phyloP scores from a whole-genome alignment of 106 monocot genomes.

The Platanthera guangdongensis region DNA sequence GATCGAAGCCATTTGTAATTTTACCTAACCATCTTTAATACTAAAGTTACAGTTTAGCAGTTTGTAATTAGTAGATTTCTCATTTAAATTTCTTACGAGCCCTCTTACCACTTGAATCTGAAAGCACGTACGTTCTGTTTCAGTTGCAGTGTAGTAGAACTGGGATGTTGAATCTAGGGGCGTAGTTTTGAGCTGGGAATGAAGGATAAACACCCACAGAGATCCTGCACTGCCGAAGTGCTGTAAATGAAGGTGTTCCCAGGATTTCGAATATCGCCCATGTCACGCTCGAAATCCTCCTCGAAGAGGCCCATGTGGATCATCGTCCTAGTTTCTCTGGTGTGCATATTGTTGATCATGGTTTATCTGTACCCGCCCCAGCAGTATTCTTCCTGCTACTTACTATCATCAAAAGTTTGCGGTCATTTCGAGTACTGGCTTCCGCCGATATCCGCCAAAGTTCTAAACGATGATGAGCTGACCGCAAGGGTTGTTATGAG shows the following conservation, averaged over 20 bases:
- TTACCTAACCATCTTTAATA: too few species aligned
- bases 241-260: slow-evolving; percentile 30
- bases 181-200: too few species aligned
- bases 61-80: too few species aligned
- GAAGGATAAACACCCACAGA: too few species aligned
- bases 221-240: background rate
- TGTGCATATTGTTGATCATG: slow-evolving; percentile 50
- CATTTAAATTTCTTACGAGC: too few species aligned
- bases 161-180: too few species aligned
- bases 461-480: slow-evolving; percentile 62
- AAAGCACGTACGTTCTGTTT: too few species aligned
- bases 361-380: slow-evolving; percentile 53
- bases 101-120: too few species aligned
- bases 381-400: slow-evolving; percentile 44
- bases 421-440: slow-evolving; percentile 47
- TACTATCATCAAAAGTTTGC: slow-evolving; percentile 36
- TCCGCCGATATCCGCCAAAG: slow-evolving; percentile 32
- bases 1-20: too few species aligned
- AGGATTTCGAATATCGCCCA: slow-evolving; percentile 22
- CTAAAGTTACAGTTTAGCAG: too few species aligned
- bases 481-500: slow-evolving; percentile 32
- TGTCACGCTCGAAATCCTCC: slow-evolving; percentile 32
- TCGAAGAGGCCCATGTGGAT: slow-evolving; percentile 84
- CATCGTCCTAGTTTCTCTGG: slow-evolving; percentile 45
- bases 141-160: too few species aligned